Evolutionary conservation across 2,329 filamentous ascomycete species (phyloP).

Genomic region (Fusarium goolgardi): DNA sequence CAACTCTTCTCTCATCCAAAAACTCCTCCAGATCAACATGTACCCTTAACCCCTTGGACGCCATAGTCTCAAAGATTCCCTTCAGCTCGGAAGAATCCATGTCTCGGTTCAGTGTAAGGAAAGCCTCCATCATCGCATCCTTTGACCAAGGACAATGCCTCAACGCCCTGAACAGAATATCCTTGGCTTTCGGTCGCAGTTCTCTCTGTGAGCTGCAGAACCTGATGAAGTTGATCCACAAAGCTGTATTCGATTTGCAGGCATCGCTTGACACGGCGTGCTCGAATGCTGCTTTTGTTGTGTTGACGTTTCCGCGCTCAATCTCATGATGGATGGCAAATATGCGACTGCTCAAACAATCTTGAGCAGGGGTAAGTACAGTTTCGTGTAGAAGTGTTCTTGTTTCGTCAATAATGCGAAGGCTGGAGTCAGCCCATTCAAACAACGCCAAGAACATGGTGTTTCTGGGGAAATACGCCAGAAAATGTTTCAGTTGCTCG

Average conservation of each 20-base stretch:
- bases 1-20: conserved; percentile 51
- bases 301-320: conserved; percentile 60
- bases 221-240: conserved; percentile 65
- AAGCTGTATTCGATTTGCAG: conserved; percentile 54
- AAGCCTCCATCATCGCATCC: conserved; percentile 63
- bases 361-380: conserved; percentile 55
- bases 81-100: conserved; percentile 62
- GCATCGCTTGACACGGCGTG: conserved; percentile 58
- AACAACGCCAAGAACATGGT: conserved; percentile 79
- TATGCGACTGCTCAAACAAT: conserved; percentile 58
- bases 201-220: conserved; percentile 58
- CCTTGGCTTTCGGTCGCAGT: conserved; percentile 56
- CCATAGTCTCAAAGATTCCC: conserved; percentile 61
- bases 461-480: conserved; percentile 77
- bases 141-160: conserved; percentile 63
- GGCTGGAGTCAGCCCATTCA: conserved; percentile 77
- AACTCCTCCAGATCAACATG: conserved; percentile 65
- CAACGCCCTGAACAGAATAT: conserved; percentile 61
- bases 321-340: conserved; percentile 66
- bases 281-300: conserved; percentile 64
- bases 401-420: conserved; percentile 80
- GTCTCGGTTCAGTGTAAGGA: conserved; percentile 56
- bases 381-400: conserved; percentile 71
- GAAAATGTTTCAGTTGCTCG: conserved; percentile 68
- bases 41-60: conserved; percentile 61